A percentile compares a stretch with the other conserved stretches of the same genome.
Conservation (phyloP, 1,284 basidiomycete genomes). For the Chalciporus sp. region DNA sequence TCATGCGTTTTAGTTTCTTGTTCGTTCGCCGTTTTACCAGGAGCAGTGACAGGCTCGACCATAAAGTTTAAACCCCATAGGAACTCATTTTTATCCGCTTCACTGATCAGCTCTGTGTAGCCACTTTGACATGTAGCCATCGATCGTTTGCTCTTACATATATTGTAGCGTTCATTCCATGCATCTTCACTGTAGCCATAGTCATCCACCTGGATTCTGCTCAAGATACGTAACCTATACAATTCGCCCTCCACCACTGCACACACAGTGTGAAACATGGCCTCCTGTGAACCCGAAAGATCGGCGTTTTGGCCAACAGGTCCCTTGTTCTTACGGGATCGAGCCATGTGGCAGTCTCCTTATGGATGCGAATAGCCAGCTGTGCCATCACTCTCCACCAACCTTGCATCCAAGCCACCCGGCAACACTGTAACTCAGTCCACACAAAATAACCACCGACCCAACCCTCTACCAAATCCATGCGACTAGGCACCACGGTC, state of each 20-base stretch:
- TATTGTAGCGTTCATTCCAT: slow-evolving; percentile 25
- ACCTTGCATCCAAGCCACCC: too few relatives aligned
- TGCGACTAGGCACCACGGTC: too few relatives aligned
- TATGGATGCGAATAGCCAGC: too few relatives aligned
- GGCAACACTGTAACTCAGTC: too few relatives aligned
- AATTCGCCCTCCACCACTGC: neutral
- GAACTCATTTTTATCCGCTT: slow-evolving; percentile 22
- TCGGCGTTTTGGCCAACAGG: too few relatives aligned
- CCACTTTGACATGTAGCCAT: slow-evolving; percentile 29
- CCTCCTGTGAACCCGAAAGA: too few relatives aligned
- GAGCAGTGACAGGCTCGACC: slow-evolving; percentile 8
- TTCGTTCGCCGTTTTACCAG: neutral
- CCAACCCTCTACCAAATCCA: too few relatives aligned
- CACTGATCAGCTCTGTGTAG: slow-evolving; percentile 25
- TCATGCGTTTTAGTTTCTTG: slow-evolving; percentile 5
- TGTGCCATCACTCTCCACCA: too few relatives aligned
- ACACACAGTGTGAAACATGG: neutral
- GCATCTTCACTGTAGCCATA: slow-evolving; percentile 27
- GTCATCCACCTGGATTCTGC: slow-evolving; percentile 4
- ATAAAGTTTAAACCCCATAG: neutral
- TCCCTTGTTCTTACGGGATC: too few relatives aligned
- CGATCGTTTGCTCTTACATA: slow-evolving; percentile 10
- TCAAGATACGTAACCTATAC: slow-evolving; percentile 2
- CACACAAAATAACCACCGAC: too few relatives aligned
- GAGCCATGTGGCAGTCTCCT: too few relatives aligned